Conservation (phyloP, 352 stramenopile species). For the Globisporangium irregulare region DNA sequence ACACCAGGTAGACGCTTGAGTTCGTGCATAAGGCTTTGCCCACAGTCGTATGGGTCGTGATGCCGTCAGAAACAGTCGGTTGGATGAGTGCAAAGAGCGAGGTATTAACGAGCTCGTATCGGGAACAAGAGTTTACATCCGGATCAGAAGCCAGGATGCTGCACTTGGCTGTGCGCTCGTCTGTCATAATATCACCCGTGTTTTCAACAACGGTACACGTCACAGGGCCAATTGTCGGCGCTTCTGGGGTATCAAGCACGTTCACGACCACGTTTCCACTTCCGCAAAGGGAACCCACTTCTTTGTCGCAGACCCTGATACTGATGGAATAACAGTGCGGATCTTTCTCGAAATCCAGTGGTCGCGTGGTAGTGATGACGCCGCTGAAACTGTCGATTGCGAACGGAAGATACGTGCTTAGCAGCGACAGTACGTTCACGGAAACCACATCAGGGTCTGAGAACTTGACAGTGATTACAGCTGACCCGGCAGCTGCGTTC, state of each 20-base stretch:
- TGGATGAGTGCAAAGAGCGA: conserved; percentile 8
- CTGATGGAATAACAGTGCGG: conserved; percentile 28
- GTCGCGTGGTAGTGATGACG: conserved; percentile 30
- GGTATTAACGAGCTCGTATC: conserved; percentile 32
- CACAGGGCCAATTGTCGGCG: conserved; percentile 26
- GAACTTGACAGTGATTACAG: conserved; percentile 27
- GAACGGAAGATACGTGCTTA: conserved; percentile 15
- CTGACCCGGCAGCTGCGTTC: conserved; percentile 29
- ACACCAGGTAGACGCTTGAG: neutral
- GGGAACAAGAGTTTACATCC: conserved; percentile 41
- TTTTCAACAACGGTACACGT: conserved; percentile 47
- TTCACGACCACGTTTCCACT: conserved; percentile 30
- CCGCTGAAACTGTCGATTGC: conserved; percentile 12
- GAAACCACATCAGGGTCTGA: conserved; percentile 35
- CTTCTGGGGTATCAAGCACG: conserved; percentile 35
- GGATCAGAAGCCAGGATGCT: conserved; percentile 36
- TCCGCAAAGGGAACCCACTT: conserved; percentile 29
- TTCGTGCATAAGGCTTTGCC: conserved; percentile 5
- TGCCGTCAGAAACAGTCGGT: neutral
- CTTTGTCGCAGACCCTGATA: conserved; percentile 45
- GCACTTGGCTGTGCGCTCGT: conserved; percentile 21
- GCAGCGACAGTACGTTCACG: conserved; percentile 16
- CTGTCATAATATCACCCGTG: conserved; percentile 26
- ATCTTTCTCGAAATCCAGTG: conserved; percentile 50
- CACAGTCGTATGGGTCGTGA: neutral